Evolutionary conservation across 495 filamentous ascomycete species (phyloP).

Genomic region (Aspergillus nidulans): DNA sequence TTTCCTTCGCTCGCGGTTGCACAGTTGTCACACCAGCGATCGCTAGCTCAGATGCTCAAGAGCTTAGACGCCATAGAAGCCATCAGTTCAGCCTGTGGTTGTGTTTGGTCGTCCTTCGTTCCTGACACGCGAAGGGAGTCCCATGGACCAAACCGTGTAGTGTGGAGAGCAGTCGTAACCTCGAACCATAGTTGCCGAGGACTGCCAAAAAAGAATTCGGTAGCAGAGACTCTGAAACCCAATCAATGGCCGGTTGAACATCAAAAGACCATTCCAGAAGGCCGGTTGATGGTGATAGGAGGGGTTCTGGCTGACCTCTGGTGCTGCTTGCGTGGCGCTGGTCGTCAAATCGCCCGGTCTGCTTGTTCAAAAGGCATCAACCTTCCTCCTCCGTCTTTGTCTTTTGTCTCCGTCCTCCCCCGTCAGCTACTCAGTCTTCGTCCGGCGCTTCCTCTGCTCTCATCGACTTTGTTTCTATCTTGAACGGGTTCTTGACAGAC

Average conservation of each 20-base stretch:
- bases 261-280: background rate
- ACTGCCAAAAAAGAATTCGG: background rate
- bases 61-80: background rate
- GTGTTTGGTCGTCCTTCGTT: background rate
- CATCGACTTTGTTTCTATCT: constrained; percentile 2
- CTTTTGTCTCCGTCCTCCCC: background rate
- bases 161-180: background rate
- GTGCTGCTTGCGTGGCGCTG: constrained; percentile 29
- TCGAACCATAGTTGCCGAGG: background rate
- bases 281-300: constrained; percentile 18
- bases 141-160: background rate
- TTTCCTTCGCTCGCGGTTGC: background rate
- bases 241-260: background rate
- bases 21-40: constrained; percentile 6
- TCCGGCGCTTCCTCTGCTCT: constrained; percentile 1
- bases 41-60: background rate
- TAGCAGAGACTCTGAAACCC: background rate
- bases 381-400: background rate
- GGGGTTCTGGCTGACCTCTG: constrained; percentile 5
- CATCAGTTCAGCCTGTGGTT: background rate
- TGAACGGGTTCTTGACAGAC: background rate
- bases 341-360: constrained; percentile 22
- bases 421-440: background rate
- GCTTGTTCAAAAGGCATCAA: constrained; percentile 21
- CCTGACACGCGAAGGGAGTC: background rate